Conservation (phyloP, 2,329 filamentous ascomycete species). For the Aspergillus alliaceus region DNA sequence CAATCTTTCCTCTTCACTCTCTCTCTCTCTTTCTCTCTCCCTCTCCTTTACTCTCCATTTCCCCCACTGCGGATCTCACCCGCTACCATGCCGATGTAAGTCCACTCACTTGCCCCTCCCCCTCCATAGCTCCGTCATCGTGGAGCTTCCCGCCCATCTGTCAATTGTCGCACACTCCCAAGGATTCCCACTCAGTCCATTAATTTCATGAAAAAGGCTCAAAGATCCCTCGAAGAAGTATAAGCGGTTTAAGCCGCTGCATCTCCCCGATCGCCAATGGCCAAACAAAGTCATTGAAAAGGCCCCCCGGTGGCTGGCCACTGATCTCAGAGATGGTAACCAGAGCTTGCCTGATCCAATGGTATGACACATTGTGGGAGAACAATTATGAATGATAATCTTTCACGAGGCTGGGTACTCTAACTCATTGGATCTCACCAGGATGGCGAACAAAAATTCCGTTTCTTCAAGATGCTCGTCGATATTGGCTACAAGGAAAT, state of each 20-base stretch:
- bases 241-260: conserved; percentile 46
- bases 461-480: conserved; percentile 91
- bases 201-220: conserved; percentile 35
- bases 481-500: conserved; percentile 97
- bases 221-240: conserved; percentile 52
- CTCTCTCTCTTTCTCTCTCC: neutral
- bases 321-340: conserved; percentile 88
- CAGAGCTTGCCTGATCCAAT: conserved; percentile 92
- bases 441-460: conserved; percentile 93
- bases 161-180: neutral
- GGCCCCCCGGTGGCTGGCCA: conserved; percentile 86
- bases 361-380: conserved; percentile 53
- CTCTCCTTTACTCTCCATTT: conserved; percentile 4
- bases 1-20: too few relatives aligned
- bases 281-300: conserved; percentile 79
- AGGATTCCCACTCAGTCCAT: neutral
- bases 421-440: conserved; percentile 34
- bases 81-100: conserved; percentile 40
- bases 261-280: conserved; percentile 65
- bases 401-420: neutral
- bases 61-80: conserved; percentile 12
- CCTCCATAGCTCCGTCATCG: neutral
- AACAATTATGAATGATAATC: neutral
- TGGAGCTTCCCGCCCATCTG: neutral
- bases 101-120: conserved; percentile 3